Percentiles rank a stretch among this genome's conserved stretches.
Evolutionary conservation across 441 rosid genomes (phyloP).

Genomic region (Mallotus japonicus): DNA sequence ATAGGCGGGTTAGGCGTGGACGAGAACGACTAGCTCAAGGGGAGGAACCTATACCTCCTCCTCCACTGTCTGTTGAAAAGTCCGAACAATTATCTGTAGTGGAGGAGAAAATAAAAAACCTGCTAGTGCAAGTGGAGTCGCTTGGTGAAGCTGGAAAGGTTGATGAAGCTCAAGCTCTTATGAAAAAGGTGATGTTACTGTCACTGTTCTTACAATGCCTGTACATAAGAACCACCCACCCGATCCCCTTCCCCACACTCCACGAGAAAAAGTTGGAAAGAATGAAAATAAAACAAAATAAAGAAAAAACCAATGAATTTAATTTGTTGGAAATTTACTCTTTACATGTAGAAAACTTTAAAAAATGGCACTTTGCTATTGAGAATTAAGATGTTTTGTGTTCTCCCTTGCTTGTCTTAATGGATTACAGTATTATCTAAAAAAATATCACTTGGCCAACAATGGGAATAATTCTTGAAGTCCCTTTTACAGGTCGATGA

Average conservation of each 20-base stretch:
- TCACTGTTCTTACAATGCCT: neutral
- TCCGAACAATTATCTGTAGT: slow-evolving; percentile 74
- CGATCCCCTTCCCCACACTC: no score
- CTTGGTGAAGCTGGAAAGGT: slow-evolving; percentile 99
- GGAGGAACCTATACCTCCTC: slow-evolving; percentile 70
- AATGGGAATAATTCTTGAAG: neutral
- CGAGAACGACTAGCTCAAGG: slow-evolving; percentile 92
- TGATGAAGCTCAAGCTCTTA: slow-evolving; percentile 98
- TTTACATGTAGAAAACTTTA: neutral
- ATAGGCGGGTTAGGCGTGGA: slow-evolving; percentile 94
- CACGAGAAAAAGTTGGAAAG: neutral
- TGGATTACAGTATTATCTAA: neutral
- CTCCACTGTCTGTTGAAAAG: slow-evolving; percentile 74
- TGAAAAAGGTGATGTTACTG: slow-evolving; percentile 73
- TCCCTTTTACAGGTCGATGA: slow-evolving; percentile 63
- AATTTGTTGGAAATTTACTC: neutral
- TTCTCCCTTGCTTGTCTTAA: neutral
- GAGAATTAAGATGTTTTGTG: neutral
- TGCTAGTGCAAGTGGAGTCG: slow-evolving; percentile 91
- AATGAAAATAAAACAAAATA: neutral
- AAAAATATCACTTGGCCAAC: neutral
- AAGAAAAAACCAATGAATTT: neutral
- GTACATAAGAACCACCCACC: neutral
- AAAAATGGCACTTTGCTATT: neutral
- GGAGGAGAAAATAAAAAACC: slow-evolving; percentile 89